Base-by-base conservation (phyloP, 352 stramenopile genomes). In the Aphanomyces astaci region DNA sequence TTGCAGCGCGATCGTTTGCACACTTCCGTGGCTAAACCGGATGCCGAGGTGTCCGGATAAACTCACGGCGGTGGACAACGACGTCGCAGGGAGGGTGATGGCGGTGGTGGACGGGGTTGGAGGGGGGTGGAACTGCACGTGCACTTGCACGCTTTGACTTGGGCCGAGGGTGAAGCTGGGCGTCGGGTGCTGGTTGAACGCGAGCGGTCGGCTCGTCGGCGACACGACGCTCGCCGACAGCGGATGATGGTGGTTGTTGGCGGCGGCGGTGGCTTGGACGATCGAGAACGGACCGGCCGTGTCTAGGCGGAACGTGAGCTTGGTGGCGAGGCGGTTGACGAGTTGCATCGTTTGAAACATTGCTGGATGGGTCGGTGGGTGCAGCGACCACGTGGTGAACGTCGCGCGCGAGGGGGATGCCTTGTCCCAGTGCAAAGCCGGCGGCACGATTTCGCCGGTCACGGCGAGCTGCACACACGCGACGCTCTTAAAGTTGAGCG, bases 231-330 rank as follows among this genome's bases (percentile, higher is more conserved):
- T 73, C 4, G 75, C 64, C 3, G 83, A 86, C 19, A 90, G 66
- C n/a, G 79, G 78, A 51, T n/a, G n/a, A n/a, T 93, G 80, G 19
- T 75, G 56, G 22, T 53, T 40, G 2, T 3, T 1, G 0, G 85
- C 82, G n/a, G 86, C 56, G 13, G 83, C 89, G 48, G 87, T 80
- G 22, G 83, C 84, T 22, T 78, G 71, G 28, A 80, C 74, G 1
- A 92, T 78, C 1, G 71, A 71, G 54, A 92, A 91, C 49, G 85
- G 79, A 1, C 85, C 82, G 4, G 75, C 74, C 53, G 74, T 80
- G 46, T 89, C 83, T 13, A 94, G 73, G 0, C 83, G 83, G 67
- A 92, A 94, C 19, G 83, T 89, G 24, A 89, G 54, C 2, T 79
- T 78, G 15, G 82, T 78, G 7, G 73, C 75, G 22, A 88, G 51